Evolutionary conservation across 2,329 filamentous ascomycete species (phyloP).

Genomic region (Sporothrix phasma): DNA sequence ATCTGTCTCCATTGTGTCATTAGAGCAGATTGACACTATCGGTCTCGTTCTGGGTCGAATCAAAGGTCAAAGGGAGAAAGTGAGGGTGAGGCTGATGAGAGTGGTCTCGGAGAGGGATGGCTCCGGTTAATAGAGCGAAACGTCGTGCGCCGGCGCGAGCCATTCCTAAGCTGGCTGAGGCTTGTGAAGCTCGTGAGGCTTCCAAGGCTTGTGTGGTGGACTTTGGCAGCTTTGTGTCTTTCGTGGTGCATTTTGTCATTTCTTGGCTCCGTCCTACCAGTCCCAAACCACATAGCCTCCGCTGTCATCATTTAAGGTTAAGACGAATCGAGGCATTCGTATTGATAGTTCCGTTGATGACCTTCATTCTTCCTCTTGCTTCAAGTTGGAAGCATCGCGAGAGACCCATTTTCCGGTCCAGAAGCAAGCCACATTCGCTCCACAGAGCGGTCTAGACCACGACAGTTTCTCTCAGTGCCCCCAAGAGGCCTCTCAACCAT

Average conservation of each 20-base stretch:
- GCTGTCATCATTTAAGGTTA: not conserved
- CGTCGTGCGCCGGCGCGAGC: not conserved
- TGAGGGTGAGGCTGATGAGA: not conserved
- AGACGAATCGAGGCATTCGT: not conserved
- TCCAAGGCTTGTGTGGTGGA: not conserved
- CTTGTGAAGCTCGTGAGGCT: not conserved
- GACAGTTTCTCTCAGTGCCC: not conserved
- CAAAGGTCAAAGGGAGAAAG: not conserved
- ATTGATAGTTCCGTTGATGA: too few species aligned
- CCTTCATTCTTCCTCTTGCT: too few species aligned
- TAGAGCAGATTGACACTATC: not conserved
- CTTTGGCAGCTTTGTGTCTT: too few species aligned
- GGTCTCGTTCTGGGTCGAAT: not conserved
- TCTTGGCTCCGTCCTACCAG: not conserved
- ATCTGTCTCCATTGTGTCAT: not conserved
- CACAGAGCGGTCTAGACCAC: not conserved
- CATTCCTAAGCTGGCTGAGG: not conserved
- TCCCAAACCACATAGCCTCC: not conserved
- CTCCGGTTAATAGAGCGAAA: not conserved
- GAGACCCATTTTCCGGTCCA: not conserved
- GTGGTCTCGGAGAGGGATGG: not conserved
- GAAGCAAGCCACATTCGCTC: not conserved
- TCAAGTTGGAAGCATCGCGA: not conserved
- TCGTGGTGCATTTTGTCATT: not conserved
- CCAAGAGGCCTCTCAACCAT: not conserved